Evolutionary conservation across 108 stramenopile genomes (phyloP).

Genomic region (Nannochloropsis oceanica): DNA sequence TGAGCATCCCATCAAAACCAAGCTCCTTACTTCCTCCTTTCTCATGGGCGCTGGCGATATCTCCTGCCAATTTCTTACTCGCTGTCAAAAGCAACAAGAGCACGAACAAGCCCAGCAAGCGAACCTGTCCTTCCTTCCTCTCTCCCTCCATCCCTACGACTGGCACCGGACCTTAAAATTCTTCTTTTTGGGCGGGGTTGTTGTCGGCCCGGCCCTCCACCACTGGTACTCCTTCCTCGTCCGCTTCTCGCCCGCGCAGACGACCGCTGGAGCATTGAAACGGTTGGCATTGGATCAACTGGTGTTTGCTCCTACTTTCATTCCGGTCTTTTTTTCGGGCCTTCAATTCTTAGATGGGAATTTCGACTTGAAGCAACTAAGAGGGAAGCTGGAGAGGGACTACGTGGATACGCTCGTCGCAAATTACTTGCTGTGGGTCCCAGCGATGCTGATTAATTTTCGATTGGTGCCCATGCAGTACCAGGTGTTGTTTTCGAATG

Average conservation of each 20-base stretch:
- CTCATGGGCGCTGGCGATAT: neutral
- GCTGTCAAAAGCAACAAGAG: neutral
- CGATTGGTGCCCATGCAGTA: neutral
- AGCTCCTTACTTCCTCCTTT: neutral
- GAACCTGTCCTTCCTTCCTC: neutral
- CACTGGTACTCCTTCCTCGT: neutral
- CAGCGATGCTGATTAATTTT: neutral
- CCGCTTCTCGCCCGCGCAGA: neutral
- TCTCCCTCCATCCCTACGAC: neutral
- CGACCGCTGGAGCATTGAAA: neutral
- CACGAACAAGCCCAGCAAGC: neutral
- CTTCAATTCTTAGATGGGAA: neutral
- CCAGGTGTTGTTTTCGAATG: neutral
- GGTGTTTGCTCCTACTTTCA: neutral
- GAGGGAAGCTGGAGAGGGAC: neutral
- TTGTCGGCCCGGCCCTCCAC: neutral
- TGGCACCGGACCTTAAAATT: neutral
- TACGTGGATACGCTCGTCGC: neutral
- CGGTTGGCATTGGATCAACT: neutral
- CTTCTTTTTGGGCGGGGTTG: neutral
- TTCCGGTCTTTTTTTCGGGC: neutral
- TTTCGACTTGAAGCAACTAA: neutral
- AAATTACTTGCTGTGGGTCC: neutral
- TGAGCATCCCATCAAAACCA: neutral
- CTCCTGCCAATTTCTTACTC: neutral